These are phyloP conservation scores for Nicotiana tomentosiformis DNA, from an alignment of 257 asterid genomes.

Conservation along the genomic window DNA sequence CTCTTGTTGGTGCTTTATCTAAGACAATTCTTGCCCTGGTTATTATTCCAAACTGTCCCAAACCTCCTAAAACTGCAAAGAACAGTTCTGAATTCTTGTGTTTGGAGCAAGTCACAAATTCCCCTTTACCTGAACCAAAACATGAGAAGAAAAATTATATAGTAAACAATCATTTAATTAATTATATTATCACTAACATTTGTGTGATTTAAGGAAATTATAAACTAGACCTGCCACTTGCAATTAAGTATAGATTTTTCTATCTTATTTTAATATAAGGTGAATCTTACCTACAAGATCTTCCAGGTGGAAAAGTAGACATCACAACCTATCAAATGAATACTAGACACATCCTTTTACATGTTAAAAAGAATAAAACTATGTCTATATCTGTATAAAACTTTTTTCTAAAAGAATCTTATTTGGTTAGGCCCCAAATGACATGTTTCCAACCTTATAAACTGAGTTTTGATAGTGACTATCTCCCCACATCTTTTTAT, in stretches of 20 bases:
- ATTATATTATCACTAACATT: not conserved
- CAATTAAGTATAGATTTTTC: not conserved
- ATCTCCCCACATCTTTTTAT: not conserved
- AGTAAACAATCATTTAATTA: not conserved
- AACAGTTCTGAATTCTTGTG: slow-evolving; percentile 38
- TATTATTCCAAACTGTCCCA: slow-evolving; percentile 64
- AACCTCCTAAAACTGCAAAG: slow-evolving; percentile 52
- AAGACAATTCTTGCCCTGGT: slow-evolving; percentile 50
- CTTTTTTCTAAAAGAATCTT: not conserved
- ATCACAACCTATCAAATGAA: not conserved
- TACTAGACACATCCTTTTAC: not conserved
- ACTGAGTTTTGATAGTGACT: not conserved
- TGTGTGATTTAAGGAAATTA: not conserved
- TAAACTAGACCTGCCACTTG: slow-evolving; percentile 15
- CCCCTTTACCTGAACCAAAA: slow-evolving; percentile 41
- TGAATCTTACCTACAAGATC: slow-evolving; percentile 28
- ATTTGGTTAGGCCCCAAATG: not conserved
- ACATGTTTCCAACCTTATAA: not conserved
- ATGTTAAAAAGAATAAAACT: not conserved
- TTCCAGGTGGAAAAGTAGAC: slow-evolving; percentile 5
- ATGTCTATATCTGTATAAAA: not conserved
- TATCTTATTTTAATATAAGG: not conserved
- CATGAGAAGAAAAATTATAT: not conserved
- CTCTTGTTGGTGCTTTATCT: slow-evolving; percentile 43
- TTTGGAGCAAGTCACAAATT: slow-evolving; percentile 40